A percentile compares a stretch with the other conserved stretches of the same genome.
phyloP scores from a whole-genome alignment of 495 filamentous ascomycete species.

The Talaromyces trachyspermus region DNA sequence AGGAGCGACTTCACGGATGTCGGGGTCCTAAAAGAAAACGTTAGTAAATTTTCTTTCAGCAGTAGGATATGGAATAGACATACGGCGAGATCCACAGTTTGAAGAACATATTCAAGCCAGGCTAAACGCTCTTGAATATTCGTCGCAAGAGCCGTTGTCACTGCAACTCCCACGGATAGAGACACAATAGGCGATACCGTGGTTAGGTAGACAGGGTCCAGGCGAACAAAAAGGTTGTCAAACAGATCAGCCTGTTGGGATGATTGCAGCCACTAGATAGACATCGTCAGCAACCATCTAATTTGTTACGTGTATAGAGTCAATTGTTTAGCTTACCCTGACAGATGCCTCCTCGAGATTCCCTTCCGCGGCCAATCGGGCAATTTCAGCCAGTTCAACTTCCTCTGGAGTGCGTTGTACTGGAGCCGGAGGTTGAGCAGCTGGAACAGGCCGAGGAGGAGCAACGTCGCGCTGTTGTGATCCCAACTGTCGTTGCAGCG shows the following conservation, averaged over 20 bases:
- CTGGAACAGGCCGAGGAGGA: constrained; percentile 14
- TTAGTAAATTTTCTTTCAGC: neutral
- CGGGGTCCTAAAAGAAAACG: constrained; percentile 25
- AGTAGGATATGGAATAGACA: constrained; percentile 10
- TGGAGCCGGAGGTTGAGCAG: constrained; percentile 26
- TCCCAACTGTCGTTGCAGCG: constrained; percentile 33
- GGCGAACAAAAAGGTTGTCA: constrained; percentile 67
- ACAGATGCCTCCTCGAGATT: constrained; percentile 66
- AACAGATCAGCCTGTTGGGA: constrained; percentile 67
- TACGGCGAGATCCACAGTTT: constrained; percentile 43
- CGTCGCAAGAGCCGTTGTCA: constrained; percentile 62
- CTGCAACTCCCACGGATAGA: constrained; percentile 75
- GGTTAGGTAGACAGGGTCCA: constrained; percentile 62
- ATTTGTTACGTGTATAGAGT: neutral
- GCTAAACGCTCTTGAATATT: constrained; percentile 59
- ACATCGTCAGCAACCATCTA: constrained; percentile 2
- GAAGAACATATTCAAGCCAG: constrained; percentile 72
- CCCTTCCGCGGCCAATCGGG: constrained; percentile 53
- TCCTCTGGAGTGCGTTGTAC: constrained; percentile 53
- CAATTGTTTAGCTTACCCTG: constrained; percentile 37
- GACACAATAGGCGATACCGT: constrained; percentile 65
- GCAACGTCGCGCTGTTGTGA: constrained; percentile 8
- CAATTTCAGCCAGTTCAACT: constrained; percentile 55
- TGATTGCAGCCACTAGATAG: constrained; percentile 78
- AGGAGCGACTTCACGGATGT: constrained; percentile 58